Conservation (phyloP, 2,329 filamentous ascomycete species). For the Verticillium nonalfalfae region DNA sequence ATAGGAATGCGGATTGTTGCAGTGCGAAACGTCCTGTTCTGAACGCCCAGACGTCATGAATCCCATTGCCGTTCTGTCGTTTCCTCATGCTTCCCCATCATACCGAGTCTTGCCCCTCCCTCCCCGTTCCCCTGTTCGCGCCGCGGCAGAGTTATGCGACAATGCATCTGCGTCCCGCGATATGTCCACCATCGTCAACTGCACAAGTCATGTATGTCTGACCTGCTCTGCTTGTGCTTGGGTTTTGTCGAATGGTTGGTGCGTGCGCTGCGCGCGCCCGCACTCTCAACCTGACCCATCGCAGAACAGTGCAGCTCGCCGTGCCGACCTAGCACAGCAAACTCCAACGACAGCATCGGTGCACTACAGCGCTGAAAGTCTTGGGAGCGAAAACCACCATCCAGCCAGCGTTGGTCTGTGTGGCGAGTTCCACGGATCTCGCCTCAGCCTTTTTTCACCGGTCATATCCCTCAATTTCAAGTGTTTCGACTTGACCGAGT, state of each 20-base stretch:
- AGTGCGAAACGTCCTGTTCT: neutral
- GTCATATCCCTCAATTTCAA: neutral
- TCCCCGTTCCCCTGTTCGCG: neutral
- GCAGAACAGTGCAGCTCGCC: neutral
- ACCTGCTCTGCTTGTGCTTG: neutral
- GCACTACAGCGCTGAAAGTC: neutral
- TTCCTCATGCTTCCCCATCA: neutral
- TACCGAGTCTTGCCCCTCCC: neutral
- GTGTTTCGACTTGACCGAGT: neutral
- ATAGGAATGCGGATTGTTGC: neutral
- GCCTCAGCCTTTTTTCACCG: neutral
- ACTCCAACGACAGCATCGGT: neutral
- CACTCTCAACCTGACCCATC: neutral
- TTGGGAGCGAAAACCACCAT: neutral
- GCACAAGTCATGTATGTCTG: neutral
- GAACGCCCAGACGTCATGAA: no score
- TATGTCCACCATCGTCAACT: neutral
- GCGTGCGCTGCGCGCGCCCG: neutral
- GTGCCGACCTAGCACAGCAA: no score
- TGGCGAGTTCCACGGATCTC: no score
- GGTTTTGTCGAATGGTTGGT: neutral
- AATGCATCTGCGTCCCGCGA: neutral
- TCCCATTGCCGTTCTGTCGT: neutral
- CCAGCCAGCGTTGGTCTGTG: no score
- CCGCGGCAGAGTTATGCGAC: neutral